Percentiles rank a stretch among this genome's conserved stretches.
These are phyloP conservation scores for Raphanus hybrid DNA, from an alignment of 441 rosid species.

Conservation along the genomic window DNA sequence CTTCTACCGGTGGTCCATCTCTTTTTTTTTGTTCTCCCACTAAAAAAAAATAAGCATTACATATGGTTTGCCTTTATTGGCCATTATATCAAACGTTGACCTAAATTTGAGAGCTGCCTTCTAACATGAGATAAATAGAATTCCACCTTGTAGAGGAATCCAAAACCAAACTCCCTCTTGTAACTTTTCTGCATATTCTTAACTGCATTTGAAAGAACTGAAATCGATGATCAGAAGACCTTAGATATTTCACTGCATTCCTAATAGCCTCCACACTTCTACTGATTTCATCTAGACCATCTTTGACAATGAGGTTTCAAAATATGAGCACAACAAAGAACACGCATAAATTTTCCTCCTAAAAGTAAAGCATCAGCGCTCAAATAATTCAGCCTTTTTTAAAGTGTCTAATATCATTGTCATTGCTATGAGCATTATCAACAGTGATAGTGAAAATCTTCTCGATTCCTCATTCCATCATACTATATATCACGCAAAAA, in stretches of 20 bases:
- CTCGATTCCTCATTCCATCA: no score
- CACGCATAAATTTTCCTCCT: neutral
- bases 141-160: neutral
- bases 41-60: neutral
- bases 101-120: neutral
- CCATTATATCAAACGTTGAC: neutral
- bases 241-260: neutral
- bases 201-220: neutral
- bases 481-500: no score
- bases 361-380: neutral
- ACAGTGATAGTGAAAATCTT: no score
- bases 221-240: neutral
- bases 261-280: neutral
- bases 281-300: neutral
- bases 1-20: neutral
- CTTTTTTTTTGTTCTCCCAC: neutral
- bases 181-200: neutral
- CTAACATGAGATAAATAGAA: neutral
- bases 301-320: neutral
- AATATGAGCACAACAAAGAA: neutral
- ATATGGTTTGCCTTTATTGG: neutral
- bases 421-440: no score
- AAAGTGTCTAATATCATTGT: neutral
- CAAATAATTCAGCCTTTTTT: neutral
- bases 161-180: conserved; percentile 4